Base-by-base conservation (phyloP, 441 rosid genomes). In the Pelargonium myrrhifolium region DNA sequence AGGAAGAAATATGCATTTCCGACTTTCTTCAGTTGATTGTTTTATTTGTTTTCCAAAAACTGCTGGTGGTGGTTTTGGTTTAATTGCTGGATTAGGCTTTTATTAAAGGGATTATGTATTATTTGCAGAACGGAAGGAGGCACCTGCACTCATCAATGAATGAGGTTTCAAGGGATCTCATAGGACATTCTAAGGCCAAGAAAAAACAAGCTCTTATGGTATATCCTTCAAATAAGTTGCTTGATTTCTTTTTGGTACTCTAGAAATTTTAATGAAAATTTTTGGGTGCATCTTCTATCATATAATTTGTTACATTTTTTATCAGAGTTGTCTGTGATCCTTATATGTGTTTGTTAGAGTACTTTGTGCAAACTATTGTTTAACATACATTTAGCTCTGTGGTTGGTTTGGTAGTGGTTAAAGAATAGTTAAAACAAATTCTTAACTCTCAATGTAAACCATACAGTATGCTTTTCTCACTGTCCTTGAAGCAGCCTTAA, bases 101-200 rank as follows among this genome's bases (percentile, higher is more conserved):
- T 61, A 28, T 77, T 75, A 3, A 56, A 58, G 65, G 56, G 26
- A 53, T 71, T 45, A 55, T 74, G 45, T 79, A 70, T 68, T 67
- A 31, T 69, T 75, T 73, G 71, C 87, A 94, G 98, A 94, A 94
- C 81, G 99, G 99, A 74, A 82, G 99, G 78, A 84, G 99, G 77
- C 89, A 92, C 79, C 78, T 95, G 76, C 84, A 84, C 55, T 90
- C 98, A 45, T 92, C 99, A 43, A 86, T 87, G 89, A 92, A 85
- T 58, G 97, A 90, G 84, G 96, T 93, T 64, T 92, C 99, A 18
- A 87, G 97, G 78, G 99, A 95, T 82, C 99, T 95, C 70, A 81
- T 92, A 69, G 99, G 92, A 70, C 87, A 95, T 89, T 80, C 89
- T 26, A 76, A 85, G 82, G 85, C 97, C 64, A 95, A 89, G 78